phyloP scores from a whole-genome alignment of 768 basidiomycete species.

The Punctularia strigosozonata region DNA sequence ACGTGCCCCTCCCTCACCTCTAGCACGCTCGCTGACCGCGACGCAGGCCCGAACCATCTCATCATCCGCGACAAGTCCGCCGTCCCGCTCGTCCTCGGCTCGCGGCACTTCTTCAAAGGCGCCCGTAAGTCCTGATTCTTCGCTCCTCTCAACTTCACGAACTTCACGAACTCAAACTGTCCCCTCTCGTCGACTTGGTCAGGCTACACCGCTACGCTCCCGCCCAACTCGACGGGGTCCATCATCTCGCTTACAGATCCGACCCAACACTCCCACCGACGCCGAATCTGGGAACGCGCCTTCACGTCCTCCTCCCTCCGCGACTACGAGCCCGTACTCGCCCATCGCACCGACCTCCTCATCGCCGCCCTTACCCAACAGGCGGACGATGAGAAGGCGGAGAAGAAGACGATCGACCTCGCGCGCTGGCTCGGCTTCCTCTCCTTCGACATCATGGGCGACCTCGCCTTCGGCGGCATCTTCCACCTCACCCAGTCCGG shows the following conservation, averaged over 20 bases:
- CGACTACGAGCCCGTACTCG: constrained; percentile 16
- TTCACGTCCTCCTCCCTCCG: constrained; percentile 23
- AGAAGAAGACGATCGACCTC: constrained; percentile 16
- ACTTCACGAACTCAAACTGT: not conserved
- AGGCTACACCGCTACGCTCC: constrained; percentile 8
- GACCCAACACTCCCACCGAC: constrained; percentile 21
- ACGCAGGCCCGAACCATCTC: constrained; percentile 8
- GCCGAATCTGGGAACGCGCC: constrained; percentile 28
- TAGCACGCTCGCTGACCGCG: not conserved
- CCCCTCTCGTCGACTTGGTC: not conserved
- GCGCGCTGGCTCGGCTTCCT: constrained; percentile 25
- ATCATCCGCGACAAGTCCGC: constrained; percentile 6
- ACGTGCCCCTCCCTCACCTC: not conserved
- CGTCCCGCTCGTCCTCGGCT: constrained; percentile 5
- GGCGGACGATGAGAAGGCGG: too few relatives aligned
- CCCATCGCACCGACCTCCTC: constrained; percentile 16
- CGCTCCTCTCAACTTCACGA: not conserved
- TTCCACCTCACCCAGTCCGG: too few relatives aligned
- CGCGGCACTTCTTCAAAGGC: constrained; percentile 4
- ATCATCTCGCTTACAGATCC: constrained; percentile 21
- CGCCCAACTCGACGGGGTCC: constrained; percentile 6
- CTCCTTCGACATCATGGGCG: too few relatives aligned
- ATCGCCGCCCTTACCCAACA: constrained; percentile 9
- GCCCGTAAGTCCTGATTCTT: constrained; percentile 1
- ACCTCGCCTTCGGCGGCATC: too few relatives aligned